These are phyloP conservation scores for Leccinum subtestaceum DNA, from an alignment of 768 basidiomycete species.

Conservation along the genomic window DNA sequence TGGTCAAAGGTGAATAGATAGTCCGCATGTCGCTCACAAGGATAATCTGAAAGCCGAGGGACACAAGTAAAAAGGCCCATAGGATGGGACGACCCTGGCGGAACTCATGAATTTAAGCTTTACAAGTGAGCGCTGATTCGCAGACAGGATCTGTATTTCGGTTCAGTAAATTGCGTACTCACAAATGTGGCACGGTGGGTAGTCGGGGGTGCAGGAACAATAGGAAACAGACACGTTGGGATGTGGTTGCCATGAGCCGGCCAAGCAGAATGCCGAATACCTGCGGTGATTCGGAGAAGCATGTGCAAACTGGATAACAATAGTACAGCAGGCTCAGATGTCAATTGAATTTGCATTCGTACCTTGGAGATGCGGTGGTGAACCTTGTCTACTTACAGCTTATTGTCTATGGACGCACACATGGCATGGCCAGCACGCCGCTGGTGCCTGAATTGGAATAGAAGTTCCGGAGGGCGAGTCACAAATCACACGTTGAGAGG, in stretches of 20 bases:
- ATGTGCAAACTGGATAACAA: slow-evolving; percentile 21
- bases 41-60: slow-evolving; percentile 2
- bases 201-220: slow-evolving; percentile 21
- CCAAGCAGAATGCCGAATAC: neutral
- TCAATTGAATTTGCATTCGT: slow-evolving; percentile 23
- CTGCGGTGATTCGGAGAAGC: neutral
- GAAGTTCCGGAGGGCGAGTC: neutral
- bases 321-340: slow-evolving; percentile 7
- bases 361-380: slow-evolving; percentile 24
- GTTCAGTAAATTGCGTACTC: slow-evolving; percentile 12
- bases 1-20: slow-evolving; percentile 18
- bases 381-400: slow-evolving; percentile 25
- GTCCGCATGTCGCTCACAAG: slow-evolving; percentile 16
- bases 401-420: slow-evolving; percentile 22
- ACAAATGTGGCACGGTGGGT: slow-evolving; percentile 1
- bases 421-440: neutral
- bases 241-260: slow-evolving; percentile 16
- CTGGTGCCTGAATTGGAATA: slow-evolving; percentile 8
- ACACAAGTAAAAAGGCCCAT: slow-evolving; percentile 11
- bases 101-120: slow-evolving; percentile 20
- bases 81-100: slow-evolving; percentile 10
- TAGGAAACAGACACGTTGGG: slow-evolving; percentile 23
- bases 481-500: slow-evolving; percentile 6
- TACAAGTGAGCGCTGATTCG: slow-evolving; percentile 4
- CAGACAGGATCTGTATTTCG: slow-evolving; percentile 4